Evolutionary conservation across 495 filamentous ascomycete species (phyloP).

Genomic region (Bacidia rubella): DNA sequence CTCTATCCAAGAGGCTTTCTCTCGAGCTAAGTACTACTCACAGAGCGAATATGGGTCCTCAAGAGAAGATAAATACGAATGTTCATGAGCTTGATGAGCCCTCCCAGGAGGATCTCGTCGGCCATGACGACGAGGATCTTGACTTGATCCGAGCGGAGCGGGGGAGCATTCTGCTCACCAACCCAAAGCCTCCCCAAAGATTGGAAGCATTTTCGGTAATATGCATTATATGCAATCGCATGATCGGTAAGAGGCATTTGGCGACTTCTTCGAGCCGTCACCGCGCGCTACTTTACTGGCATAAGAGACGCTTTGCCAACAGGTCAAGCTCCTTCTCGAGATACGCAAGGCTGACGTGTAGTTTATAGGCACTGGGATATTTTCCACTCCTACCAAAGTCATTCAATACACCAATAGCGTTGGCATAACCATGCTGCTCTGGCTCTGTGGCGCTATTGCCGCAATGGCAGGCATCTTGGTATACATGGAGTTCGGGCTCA

Average conservation of each 20-base stretch:
- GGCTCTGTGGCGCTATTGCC: constrained; percentile 25
- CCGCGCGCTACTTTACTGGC: too few species aligned
- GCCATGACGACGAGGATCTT: background rate
- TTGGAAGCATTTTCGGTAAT: constrained; percentile 9
- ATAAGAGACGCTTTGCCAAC: background rate
- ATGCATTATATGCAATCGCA: constrained; percentile 14
- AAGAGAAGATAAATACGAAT: background rate
- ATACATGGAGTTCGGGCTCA: constrained; percentile 30
- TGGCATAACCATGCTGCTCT: constrained; percentile 27
- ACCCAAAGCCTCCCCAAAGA: constrained; percentile 6
- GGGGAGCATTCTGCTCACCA: constrained; percentile 4
- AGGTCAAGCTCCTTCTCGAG: background rate
- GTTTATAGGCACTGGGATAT: constrained; percentile 26
- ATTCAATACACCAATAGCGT: constrained; percentile 25
- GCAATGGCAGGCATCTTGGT: constrained; percentile 25
- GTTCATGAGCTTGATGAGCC: background rate
- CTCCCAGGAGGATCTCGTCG: background rate
- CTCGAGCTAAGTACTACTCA: too few species aligned
- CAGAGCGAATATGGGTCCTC: background rate
- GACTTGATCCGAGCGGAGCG: background rate
- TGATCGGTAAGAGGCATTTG: constrained; percentile 11
- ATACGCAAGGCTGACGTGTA: too few species aligned
- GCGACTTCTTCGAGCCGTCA: too few species aligned
- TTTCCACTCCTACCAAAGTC: constrained; percentile 23
- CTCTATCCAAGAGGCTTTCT: too few species aligned